These are phyloP conservation scores for Neofusicoccum sp. DNA, from an alignment of 2,329 filamentous ascomycete species.

Conservation along the genomic window DNA sequence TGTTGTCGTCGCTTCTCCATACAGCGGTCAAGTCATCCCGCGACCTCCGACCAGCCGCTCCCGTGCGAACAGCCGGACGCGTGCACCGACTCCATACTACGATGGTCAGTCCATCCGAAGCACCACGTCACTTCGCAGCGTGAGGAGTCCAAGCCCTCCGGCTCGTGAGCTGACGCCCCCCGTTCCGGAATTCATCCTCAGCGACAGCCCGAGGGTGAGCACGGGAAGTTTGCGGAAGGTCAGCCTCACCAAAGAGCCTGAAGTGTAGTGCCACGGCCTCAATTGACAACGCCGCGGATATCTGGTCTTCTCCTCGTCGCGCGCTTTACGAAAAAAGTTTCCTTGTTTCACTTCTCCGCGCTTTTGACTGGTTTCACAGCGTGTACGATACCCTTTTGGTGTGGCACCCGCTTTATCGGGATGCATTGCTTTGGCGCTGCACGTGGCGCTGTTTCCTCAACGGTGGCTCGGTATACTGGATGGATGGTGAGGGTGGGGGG, in stretches of 20 bases:
- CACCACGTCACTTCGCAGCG: background rate
- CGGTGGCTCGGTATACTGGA: background rate
- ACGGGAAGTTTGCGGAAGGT: conserved; percentile 30
- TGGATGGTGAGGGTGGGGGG: background rate
- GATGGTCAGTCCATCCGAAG: conserved; percentile 21
- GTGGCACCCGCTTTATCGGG: background rate
- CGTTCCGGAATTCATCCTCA: conserved; percentile 45
- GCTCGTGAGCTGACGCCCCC: conserved; percentile 40
- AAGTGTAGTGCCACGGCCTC: too few species aligned
- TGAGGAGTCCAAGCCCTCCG: conserved; percentile 28
- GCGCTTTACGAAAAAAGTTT: background rate
- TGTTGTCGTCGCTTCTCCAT: conserved; percentile 67
- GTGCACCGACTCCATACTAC: conserved; percentile 25
- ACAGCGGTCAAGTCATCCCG: conserved; percentile 62
- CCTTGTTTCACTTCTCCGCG: background rate
- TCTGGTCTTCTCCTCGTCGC: background rate
- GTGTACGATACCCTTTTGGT: conserved; percentile 8
- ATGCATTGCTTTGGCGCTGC: background rate
- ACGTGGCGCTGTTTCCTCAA: background rate
- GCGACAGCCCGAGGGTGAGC: conserved; percentile 40
- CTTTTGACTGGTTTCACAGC: background rate
- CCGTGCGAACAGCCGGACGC: conserved; percentile 36
- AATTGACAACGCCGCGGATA: too few species aligned
- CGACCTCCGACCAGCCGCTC: conserved; percentile 23
- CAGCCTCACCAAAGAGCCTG: conserved; percentile 23